Conservation (phyloP, 2,329 filamentous ascomycete genomes). For the Calonectria multiphialidica region DNA sequence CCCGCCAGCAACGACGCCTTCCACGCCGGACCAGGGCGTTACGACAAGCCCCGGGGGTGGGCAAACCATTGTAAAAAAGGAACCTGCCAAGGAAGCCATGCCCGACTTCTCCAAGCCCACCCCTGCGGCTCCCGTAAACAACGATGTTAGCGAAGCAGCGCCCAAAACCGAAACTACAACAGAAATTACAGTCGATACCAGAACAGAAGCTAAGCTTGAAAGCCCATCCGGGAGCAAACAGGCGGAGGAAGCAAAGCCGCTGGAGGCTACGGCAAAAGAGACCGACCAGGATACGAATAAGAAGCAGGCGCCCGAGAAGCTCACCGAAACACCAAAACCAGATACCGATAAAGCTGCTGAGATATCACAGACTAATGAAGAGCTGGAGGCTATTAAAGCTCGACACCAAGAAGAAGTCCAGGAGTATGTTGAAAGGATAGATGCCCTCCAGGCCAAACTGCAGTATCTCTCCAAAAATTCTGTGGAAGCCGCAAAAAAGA, state of each 20-base stretch:
- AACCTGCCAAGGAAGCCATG: constrained; percentile 17
- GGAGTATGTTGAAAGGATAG: constrained; percentile 87
- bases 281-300: not conserved
- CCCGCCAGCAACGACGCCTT: constrained; percentile 4
- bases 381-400: constrained; percentile 41
- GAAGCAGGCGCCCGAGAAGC: not conserved
- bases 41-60: not conserved
- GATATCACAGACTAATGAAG: constrained; percentile 24
- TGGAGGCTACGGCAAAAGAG: not conserved
- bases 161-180: constrained; percentile 1
- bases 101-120: constrained; percentile 22
- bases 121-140: constrained; percentile 1
- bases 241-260: not conserved
- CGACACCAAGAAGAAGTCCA: constrained; percentile 84
- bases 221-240: not conserved
- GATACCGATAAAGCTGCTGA: not conserved
- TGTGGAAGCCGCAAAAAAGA: constrained; percentile 79
- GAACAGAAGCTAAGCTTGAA: not conserved
- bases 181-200: not conserved
- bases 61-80: not conserved
- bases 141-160: not conserved
- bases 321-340: constrained; percentile 6
- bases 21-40: not conserved
- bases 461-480: constrained; percentile 88
- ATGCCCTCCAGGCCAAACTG: constrained; percentile 91